Conservation (phyloP, 2,329 filamentous ascomycete species). For the Zymoseptoria brevis region DNA sequence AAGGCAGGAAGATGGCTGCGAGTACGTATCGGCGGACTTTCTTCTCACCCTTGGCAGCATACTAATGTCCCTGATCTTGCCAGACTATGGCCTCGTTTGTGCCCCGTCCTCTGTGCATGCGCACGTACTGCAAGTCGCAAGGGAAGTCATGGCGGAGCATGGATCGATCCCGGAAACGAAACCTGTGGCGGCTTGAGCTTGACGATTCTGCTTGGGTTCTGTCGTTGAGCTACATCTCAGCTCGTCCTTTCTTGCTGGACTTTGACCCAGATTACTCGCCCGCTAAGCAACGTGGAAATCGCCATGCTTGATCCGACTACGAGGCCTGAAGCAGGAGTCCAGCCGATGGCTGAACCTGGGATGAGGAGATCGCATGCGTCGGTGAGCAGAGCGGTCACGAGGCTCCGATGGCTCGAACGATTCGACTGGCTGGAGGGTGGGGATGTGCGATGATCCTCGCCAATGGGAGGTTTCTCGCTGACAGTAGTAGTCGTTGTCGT, state of each 20-base stretch:
- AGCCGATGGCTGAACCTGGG: constrained; percentile 53
- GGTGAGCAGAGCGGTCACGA: constrained; percentile 35
- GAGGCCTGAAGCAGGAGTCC: constrained; percentile 47
- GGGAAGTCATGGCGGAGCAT: constrained; percentile 12
- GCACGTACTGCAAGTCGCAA: constrained; percentile 12
- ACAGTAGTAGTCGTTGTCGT: not conserved
- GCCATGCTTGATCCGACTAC: constrained; percentile 53
- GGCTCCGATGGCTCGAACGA: not conserved
- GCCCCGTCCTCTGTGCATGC: constrained; percentile 16
- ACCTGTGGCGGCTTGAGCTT: not conserved
- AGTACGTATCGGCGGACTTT: too few relatives aligned
- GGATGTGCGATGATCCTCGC: not conserved
- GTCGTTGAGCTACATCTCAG: not conserved
- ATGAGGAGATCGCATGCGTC: constrained; percentile 56
- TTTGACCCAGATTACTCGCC: constrained; percentile 50
- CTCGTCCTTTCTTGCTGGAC: constrained; percentile 11
- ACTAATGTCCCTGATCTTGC: constrained; percentile 1
- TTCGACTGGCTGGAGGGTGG: not conserved
- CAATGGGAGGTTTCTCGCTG: not conserved
- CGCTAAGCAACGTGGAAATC: constrained; percentile 54
- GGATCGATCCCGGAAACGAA: constrained; percentile 14
- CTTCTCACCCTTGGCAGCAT: too few relatives aligned
- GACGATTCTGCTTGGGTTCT: not conserved
- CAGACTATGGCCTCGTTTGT: constrained; percentile 20
- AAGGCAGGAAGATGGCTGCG: constrained; percentile 19